These are phyloP conservation scores for Tricholomella constricta DNA, from an alignment of 768 basidiomycete genomes.

Conservation along the genomic window DNA sequence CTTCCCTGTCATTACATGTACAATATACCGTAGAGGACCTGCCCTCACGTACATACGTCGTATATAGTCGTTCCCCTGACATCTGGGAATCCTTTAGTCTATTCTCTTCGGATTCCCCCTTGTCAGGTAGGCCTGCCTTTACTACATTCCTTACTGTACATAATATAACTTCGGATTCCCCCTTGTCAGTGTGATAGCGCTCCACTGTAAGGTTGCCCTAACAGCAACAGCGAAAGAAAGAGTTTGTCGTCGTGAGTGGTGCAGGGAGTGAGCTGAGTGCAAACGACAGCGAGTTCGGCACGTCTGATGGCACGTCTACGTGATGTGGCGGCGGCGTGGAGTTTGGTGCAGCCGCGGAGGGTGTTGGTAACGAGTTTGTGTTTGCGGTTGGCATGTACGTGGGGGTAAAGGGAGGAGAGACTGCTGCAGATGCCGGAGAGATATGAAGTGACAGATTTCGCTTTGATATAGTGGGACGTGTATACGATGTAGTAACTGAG, in stretches of 20 bases:
- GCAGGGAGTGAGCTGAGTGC: neutral
- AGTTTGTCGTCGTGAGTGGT: neutral
- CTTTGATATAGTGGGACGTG: conserved; percentile 38
- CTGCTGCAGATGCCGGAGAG: conserved; percentile 39
- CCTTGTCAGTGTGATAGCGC: too few species aligned
- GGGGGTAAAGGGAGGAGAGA: conserved; percentile 32
- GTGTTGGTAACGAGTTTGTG: conserved; percentile 26
- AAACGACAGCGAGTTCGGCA: neutral
- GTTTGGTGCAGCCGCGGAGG: conserved; percentile 16
- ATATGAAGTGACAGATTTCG: conserved; percentile 35
- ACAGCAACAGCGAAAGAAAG: too few species aligned
- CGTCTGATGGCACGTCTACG: neutral
- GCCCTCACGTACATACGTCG: too few species aligned
- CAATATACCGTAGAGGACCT: too few species aligned
- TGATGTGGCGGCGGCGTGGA: neutral
- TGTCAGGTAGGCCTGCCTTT: too few species aligned
- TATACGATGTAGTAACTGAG: conserved; percentile 37
- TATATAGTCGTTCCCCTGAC: too few species aligned
- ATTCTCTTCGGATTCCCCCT: too few species aligned
- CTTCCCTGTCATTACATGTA: too few species aligned
- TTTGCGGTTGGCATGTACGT: conserved; percentile 19
- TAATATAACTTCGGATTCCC: too few species aligned
- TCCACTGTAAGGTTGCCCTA: too few species aligned
- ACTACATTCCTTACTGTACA: too few species aligned
- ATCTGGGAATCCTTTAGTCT: too few species aligned